Percentiles rank a stretch among this genome's conserved stretches.
phyloP scores from a whole-genome alignment of 1,139 yeast genomes.

The Wickerhamomyces sp. region DNA sequence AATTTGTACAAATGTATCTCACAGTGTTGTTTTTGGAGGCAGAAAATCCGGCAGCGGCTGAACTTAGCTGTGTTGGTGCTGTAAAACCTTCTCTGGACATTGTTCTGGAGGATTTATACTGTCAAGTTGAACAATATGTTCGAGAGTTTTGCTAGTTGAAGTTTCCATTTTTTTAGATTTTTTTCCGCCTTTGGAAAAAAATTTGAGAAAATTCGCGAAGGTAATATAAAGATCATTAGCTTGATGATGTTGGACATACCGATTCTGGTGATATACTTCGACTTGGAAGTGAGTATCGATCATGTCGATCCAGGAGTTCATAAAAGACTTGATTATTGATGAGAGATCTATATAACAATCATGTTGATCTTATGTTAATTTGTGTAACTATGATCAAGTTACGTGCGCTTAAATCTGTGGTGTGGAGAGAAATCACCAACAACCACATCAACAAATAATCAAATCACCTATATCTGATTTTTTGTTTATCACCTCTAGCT shows the following conservation, averaged over 20 bases:
- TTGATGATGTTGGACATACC: neutral
- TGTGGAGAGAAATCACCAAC: no score
- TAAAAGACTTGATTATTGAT: no score
- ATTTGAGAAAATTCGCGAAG: neutral
- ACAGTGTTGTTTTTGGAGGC: conserved; percentile 80
- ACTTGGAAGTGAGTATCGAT: no score
- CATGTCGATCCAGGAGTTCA: no score
- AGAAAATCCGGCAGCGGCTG: conserved; percentile 64
- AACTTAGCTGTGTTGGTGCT: conserved; percentile 75
- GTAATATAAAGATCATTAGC: no score
- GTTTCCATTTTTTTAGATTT: neutral
- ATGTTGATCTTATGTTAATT: no score
- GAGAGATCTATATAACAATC: no score
- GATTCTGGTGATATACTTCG: neutral
- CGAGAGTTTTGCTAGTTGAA: neutral
- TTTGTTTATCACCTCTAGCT: conserved; percentile 39
- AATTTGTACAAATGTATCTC: conserved; percentile 92
- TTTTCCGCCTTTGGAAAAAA: neutral
- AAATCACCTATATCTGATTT: conserved; percentile 20
- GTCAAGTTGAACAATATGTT: neutral
- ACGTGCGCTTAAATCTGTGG: no score
- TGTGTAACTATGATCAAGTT: no score
- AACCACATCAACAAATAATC: neutral
- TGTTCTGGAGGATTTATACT: neutral
- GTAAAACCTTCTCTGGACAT: conserved; percentile 90